These are phyloP conservation scores for Chamaenerion angustifolium DNA, from an alignment of 345 rosid species.

Conservation along the genomic window DNA sequence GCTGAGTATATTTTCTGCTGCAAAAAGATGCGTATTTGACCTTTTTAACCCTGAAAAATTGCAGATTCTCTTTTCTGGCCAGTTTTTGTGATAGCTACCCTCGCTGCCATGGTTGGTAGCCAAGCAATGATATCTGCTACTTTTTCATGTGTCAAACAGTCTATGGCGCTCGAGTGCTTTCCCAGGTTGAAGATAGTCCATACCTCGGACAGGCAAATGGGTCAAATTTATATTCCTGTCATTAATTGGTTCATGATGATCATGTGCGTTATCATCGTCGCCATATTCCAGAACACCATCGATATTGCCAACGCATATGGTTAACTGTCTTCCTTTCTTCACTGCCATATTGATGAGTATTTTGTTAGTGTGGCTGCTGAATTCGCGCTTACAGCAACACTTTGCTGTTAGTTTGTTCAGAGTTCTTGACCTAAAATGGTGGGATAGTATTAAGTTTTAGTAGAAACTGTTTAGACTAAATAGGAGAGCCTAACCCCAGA, in stretches of 20 bases:
- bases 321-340: neutral
- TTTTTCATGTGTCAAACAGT: constrained; percentile 24
- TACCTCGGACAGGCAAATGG: constrained; percentile 14
- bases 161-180: constrained; percentile 23
- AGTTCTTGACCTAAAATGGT: too few species aligned
- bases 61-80: constrained; percentile 23
- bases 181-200: constrained; percentile 31
- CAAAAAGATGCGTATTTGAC: neutral
- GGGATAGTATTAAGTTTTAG: too few species aligned
- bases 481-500: too few species aligned
- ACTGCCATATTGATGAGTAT: too few species aligned
- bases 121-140: constrained; percentile 24
- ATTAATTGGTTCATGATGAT: constrained; percentile 25
- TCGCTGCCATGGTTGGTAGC: constrained; percentile 22
- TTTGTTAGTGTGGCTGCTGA: too few species aligned
- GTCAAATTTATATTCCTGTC: constrained; percentile 27
- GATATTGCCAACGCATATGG: constrained; percentile 28
- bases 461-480: too few species aligned
- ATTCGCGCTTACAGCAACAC: too few species aligned
- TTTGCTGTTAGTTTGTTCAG: too few species aligned
- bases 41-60: neutral
- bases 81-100: constrained; percentile 15
- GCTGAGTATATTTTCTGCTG: neutral
- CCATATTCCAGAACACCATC: constrained; percentile 12
- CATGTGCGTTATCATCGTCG: constrained; percentile 17